These are phyloP conservation scores for Tuber magnatum DNA, from an alignment of 495 filamentous ascomycete species.

Conservation along the genomic window DNA sequence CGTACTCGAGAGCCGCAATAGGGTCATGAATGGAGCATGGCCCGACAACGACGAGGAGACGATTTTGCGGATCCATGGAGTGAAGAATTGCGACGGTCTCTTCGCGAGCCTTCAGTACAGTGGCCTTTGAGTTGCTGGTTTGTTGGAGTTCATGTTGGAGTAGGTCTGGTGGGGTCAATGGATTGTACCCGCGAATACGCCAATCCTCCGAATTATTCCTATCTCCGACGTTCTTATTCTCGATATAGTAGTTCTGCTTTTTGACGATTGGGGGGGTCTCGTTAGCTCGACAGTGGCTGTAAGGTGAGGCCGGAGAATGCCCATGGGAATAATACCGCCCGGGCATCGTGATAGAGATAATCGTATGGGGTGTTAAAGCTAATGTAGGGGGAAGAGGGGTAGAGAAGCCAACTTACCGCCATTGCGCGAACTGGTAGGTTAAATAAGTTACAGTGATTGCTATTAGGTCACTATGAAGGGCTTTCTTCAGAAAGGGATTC, in stretches of 20 bases:
- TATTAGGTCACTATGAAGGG: constrained; percentile 1
- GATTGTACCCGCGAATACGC: constrained; percentile 86
- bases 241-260: constrained; percentile 64
- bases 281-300: neutral
- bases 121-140: constrained; percentile 65
- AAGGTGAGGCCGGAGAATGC: neutral
- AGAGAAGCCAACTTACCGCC: neutral
- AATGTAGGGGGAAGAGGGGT: neutral
- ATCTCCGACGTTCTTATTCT: constrained; percentile 85
- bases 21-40: constrained; percentile 99
- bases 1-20: constrained; percentile 85
- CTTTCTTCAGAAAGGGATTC: neutral
- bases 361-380: neutral
- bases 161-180: constrained; percentile 83
- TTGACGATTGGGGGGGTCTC: neutral
- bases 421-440: neutral
- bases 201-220: constrained; percentile 75
- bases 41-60: constrained; percentile 86
- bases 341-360: neutral
- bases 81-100: constrained; percentile 77
- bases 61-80: constrained; percentile 63
- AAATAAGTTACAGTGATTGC: neutral
- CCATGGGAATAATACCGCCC: neutral
- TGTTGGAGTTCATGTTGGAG: constrained; percentile 91
- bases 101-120: constrained; percentile 71